Base-by-base conservation (phyloP, 352 stramenopile genomes). In the Phytophthora agathidicida region DNA sequence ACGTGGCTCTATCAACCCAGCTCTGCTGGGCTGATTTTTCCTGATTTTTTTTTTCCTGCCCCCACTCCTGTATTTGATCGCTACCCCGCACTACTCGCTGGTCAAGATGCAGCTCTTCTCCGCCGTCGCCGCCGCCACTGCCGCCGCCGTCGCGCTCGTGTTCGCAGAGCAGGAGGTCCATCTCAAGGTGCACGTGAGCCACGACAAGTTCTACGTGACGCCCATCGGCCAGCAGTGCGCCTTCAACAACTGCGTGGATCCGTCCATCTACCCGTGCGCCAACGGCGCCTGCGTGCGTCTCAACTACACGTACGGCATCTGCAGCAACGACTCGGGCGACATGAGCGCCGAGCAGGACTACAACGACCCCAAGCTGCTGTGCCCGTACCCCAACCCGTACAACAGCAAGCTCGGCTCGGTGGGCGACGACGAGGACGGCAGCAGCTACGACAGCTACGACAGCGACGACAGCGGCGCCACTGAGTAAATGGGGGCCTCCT, bases 221-320 rank as follows among this genome's bases (percentile, higher is more conserved):
- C 63, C 71, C 13, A 59, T 85, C 33, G 80, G 80, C 54, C 24
- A 77, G 14, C 80, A 83, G 49, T 88, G 80, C 64, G 73, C 75
- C 23, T 89, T 82, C 66, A 76, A 88, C 62, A 73, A 45, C 50
- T 75, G 63, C 37, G 68, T 82, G 32, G 76, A 87, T 37, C 72
- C 79, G 10, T 68, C 66, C 19, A 47, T 85, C 60, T 87, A 89
- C 42, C 80, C 77, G 35, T 89, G 79, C 58, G 56, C 59, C 27
- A 72, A 77, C 14, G 63, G 77, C 39, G 58, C 73, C 3, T 89
- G 80, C 38, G 50, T 85, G 24, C 77, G 76, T 4, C 63, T 76
- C 36, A 87, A 80, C 57, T 71, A 77, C 60, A 83, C 77, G 19
- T 86, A 78, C 50, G 79, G 79, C 43, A 50, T 72, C 11, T 89